Conservation (phyloP, 805 yeast species). For the Torulaspora maleeae region DNA sequence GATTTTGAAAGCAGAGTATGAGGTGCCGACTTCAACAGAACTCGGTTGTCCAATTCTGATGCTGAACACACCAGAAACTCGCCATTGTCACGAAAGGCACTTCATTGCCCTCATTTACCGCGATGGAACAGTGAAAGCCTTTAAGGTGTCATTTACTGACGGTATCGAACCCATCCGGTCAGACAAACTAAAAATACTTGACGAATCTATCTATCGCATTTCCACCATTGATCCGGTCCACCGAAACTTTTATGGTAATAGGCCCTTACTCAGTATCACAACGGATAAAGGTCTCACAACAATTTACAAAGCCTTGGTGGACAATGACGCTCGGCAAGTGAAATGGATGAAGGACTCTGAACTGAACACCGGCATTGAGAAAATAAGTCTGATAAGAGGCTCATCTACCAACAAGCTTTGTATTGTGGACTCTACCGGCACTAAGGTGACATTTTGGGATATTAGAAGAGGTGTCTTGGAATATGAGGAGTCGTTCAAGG, state of each 20-base stretch:
- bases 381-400: constrained; percentile 57
- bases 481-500: constrained; percentile 43
- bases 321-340: constrained; percentile 27
- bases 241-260: constrained; percentile 32
- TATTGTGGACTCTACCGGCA: constrained; percentile 52
- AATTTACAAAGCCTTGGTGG: constrained; percentile 43
- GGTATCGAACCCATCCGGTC: constrained; percentile 37
- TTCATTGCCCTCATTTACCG: constrained; percentile 51
- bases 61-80: constrained; percentile 36
- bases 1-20: constrained; percentile 15
- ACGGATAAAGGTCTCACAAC: constrained; percentile 47
- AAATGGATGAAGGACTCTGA: constrained; percentile 50
- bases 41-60: constrained; percentile 29
- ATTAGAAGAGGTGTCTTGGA: constrained; percentile 61
- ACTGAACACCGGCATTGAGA: constrained; percentile 51
- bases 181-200: constrained; percentile 22
- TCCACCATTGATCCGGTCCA: constrained; percentile 65
- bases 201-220: constrained; percentile 40
- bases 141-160: constrained; percentile 28
- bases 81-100: constrained; percentile 36
- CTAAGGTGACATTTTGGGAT: constrained; percentile 73
- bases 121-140: constrained; percentile 26
- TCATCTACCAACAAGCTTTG: constrained; percentile 76
- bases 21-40: constrained; percentile 11
- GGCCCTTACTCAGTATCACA: constrained; percentile 53